These are phyloP conservation scores for Penicillium glabrum DNA, from an alignment of 2,329 filamentous ascomycete genomes.

Conservation along the genomic window DNA sequence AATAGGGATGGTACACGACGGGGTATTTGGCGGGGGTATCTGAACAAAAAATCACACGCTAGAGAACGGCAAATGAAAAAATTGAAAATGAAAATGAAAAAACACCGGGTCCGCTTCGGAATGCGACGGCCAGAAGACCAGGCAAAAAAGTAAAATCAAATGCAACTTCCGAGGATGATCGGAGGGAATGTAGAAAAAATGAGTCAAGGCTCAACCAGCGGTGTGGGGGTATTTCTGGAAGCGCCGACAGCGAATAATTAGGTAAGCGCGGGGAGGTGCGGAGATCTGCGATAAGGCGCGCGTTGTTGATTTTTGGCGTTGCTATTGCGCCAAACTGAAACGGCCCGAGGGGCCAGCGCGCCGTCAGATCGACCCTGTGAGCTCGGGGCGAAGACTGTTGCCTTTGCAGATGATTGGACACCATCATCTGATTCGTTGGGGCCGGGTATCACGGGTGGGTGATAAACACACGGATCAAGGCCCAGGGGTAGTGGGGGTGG, in stretches of 20 bases:
- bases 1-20: conserved; percentile 15
- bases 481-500: not conserved
- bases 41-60: conserved; percentile 14
- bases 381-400: not conserved
- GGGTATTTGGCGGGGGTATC: conserved; percentile 23
- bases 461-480: not conserved
- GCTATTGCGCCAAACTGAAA: not conserved
- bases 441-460: conserved; percentile 10
- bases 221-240: conserved; percentile 18
- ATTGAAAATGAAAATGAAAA: not conserved
- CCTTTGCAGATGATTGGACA: not conserved
- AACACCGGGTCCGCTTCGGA: conserved; percentile 1
- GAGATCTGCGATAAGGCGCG: conserved; percentile 10
- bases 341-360: not conserved
- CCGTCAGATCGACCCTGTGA: not conserved
- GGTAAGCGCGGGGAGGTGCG: conserved; percentile 23
- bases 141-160: not conserved
- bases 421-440: conserved; percentile 10
- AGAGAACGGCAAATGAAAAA: conserved; percentile 10
- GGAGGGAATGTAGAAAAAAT: conserved; percentile 5
- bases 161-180: not conserved
- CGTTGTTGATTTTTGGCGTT: not conserved
- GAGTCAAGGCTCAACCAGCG: conserved; percentile 4
- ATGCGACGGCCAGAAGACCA: conserved; percentile 4
- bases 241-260: conserved; percentile 26